phyloP scores from a whole-genome alignment of 257 asterid species.

The Forsythia suspensa region DNA sequence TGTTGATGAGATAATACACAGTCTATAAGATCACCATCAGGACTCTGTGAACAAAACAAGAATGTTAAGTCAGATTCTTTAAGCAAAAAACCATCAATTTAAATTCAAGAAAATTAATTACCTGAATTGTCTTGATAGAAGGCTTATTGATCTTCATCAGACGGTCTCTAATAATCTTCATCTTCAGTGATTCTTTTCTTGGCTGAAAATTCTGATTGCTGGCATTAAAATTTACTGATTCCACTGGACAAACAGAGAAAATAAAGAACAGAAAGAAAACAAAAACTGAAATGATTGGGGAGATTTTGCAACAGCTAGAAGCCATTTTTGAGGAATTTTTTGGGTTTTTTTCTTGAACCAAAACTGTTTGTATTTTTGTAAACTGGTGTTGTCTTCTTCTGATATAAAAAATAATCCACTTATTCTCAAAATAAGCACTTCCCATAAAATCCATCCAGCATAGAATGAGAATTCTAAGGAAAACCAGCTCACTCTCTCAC shows the following conservation, averaged over 20 bases:
- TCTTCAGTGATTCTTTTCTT: conserved; percentile 41
- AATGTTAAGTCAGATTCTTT: conserved; percentile 21
- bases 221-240: conserved; percentile 36
- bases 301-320: conserved; percentile 35
- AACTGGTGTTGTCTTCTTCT: conserved; percentile 48
- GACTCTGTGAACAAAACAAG: conserved; percentile 55
- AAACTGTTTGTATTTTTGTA: conserved; percentile 16
- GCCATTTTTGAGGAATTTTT: conserved; percentile 45
- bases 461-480: conserved; percentile 18
- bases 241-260: conserved; percentile 50
- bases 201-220: conserved; percentile 56
- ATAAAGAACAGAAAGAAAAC: conserved; percentile 53
- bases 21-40: conserved; percentile 88
- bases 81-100: neutral
- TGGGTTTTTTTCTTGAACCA: no score
- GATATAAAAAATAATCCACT: conserved; percentile 28
- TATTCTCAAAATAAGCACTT: conserved; percentile 25
- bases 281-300: conserved; percentile 52
- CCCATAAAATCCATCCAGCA: conserved; percentile 41
- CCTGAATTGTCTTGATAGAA: conserved; percentile 78
- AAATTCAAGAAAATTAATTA: neutral
- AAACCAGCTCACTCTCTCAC: conserved; percentile 35
- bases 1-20: conserved; percentile 77
- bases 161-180: conserved; percentile 51
- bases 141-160: conserved; percentile 76